Evolutionary conservation across 2,329 filamentous ascomycete species (phyloP).

Genomic region (Aspergillus flavus): DNA sequence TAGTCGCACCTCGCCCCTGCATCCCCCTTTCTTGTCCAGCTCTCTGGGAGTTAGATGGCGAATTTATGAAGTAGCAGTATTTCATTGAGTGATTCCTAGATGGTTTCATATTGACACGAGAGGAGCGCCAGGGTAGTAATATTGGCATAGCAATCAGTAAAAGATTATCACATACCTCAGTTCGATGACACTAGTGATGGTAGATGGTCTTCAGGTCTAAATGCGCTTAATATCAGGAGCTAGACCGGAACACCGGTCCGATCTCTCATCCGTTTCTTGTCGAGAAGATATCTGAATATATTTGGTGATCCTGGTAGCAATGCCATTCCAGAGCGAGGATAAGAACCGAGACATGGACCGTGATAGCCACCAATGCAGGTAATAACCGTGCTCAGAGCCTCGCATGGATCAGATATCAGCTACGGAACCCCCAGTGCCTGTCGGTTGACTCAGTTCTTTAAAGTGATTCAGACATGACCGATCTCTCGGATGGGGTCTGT

Average conservation of each 20-base stretch:
- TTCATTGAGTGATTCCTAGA: neutral
- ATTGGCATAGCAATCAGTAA: neutral
- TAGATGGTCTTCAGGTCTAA: neutral
- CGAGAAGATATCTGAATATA: neutral
- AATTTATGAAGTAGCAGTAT: neutral
- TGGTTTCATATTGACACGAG: neutral
- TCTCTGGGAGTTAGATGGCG: neutral
- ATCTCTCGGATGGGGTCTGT: neutral
- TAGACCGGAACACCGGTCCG: neutral
- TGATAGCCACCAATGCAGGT: neutral
- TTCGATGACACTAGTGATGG: neutral
- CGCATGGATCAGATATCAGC: neutral
- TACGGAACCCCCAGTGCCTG: neutral
- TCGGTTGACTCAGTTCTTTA: neutral
- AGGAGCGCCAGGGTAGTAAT: neutral
- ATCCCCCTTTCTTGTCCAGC: conserved; percentile 6
- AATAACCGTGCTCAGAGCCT: neutral
- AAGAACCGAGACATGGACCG: neutral
- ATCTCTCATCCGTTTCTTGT: neutral
- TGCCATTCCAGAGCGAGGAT: neutral
- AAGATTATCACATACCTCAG: neutral
- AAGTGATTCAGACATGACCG: neutral
- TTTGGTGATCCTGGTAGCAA: neutral
- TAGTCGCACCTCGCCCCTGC: conserved; percentile 14
- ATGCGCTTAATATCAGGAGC: neutral